phyloP scores from a whole-genome alignment of 495 filamentous ascomycete species.

The Neurospora sp. region DNA sequence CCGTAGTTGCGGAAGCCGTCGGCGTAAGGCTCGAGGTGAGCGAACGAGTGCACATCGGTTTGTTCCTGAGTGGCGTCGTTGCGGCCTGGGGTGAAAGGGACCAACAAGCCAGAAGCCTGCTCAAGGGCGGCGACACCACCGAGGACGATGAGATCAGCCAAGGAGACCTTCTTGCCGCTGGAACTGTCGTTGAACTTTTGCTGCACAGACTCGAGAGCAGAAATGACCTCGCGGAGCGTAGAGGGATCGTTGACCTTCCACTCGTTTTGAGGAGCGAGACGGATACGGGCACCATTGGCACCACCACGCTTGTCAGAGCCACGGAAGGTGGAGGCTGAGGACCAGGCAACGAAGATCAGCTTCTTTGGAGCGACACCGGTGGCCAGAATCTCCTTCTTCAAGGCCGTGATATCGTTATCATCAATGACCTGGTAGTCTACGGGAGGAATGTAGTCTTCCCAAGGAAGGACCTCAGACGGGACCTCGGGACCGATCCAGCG shows the following conservation, averaged over 20 bases:
- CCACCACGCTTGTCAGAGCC: conserved; percentile 67
- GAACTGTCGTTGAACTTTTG: conserved; percentile 51
- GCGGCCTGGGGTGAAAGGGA: conserved; percentile 41
- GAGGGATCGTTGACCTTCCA: conserved; percentile 61
- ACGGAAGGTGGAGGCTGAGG: conserved; percentile 62
- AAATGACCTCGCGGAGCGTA: conserved; percentile 46
- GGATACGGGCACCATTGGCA: conserved; percentile 64
- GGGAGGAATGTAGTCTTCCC: conserved; percentile 56
- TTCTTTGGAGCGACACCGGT: conserved; percentile 42
- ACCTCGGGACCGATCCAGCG: conserved; percentile 63
- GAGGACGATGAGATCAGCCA: conserved; percentile 64
- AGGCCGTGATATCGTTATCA: conserved; percentile 43
- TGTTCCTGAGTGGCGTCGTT: conserved; percentile 47
- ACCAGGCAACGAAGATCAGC: conserved; percentile 55
- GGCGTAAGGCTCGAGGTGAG: conserved; percentile 47
- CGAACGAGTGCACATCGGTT: conserved; percentile 53
- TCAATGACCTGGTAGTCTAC: conserved; percentile 46
- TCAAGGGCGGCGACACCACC: conserved; percentile 59
- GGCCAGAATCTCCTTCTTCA: conserved; percentile 56
- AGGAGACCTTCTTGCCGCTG: conserved; percentile 54
- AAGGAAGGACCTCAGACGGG: conserved; percentile 49
- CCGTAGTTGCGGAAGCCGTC: conserved; percentile 74
- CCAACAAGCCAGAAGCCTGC: conserved; percentile 45
- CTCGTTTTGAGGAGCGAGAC: conserved; percentile 55
- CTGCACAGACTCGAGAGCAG: conserved; percentile 50